Evolutionary conservation across 345 rosid genomes (phyloP).

Genomic region (Zanthoxylum bungeanum): DNA sequence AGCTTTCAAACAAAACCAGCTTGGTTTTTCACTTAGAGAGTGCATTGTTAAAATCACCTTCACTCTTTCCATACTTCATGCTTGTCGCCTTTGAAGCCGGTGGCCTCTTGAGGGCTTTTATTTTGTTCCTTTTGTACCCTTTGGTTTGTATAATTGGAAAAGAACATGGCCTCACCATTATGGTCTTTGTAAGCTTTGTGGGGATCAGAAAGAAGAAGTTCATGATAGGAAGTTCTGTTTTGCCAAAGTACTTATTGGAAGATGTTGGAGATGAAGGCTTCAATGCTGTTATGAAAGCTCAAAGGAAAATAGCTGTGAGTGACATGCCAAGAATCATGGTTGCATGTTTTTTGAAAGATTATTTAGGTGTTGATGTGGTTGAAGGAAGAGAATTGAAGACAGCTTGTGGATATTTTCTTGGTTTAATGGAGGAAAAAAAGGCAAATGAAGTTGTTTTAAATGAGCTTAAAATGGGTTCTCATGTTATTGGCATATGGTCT

Average conservation of each 20-base stretch:
- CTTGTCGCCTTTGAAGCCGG: conserved; percentile 68
- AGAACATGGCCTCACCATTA: conserved; percentile 34
- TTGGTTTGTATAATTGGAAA: conserved; percentile 33
- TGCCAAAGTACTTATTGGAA: conserved; percentile 61
- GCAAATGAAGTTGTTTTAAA: too few relatives aligned
- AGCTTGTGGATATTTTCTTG: conserved; percentile 41
- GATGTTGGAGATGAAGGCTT: conserved; percentile 54
- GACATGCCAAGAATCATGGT: conserved; percentile 57
- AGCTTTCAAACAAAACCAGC: conserved; percentile 11
- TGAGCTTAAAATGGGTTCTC: conserved; percentile 6
- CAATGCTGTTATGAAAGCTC: conserved; percentile 36
- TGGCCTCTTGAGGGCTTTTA: conserved; percentile 44
- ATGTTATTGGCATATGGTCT: conserved; percentile 20
- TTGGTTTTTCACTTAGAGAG: conserved; percentile 52
- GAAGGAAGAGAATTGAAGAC: conserved; percentile 48
- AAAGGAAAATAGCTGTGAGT: conserved; percentile 41
- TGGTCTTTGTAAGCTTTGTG: conserved; percentile 50
- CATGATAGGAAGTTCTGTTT: conserved; percentile 38
- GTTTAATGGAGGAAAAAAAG: too few relatives aligned
- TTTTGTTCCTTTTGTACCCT: conserved; percentile 51
- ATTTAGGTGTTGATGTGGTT: conserved; percentile 43
- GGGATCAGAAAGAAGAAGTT: conserved; percentile 42
- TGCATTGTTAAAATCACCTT: conserved; percentile 41
- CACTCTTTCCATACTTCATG: conserved; percentile 64
- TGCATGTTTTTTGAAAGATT: conserved; percentile 48